Conservation (phyloP, 495 filamentous ascomycete genomes). For the Penicillium coffeae region DNA sequence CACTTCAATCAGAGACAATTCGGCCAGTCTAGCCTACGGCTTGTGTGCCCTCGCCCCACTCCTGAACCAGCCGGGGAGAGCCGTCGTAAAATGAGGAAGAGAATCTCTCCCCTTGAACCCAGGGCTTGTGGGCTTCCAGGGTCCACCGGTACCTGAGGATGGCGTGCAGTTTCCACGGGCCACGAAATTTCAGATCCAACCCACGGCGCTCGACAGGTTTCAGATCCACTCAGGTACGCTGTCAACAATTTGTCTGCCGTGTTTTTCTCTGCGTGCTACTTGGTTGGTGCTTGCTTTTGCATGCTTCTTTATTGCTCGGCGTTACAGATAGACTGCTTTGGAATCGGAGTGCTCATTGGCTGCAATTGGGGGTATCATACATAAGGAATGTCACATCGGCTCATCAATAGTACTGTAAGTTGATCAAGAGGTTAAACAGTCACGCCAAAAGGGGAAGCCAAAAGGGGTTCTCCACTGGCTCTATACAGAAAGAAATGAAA, state of each 20-base stretch:
- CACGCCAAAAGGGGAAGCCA: background rate
- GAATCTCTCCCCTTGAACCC: background rate
- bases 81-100: background rate
- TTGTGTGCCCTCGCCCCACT: background rate
- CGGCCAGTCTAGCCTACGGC: background rate
- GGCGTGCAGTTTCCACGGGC: slow-evolving; percentile 2
- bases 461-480: background rate
- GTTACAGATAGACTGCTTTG: too few species aligned
- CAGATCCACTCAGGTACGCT: slow-evolving; percentile 11
- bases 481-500: background rate
- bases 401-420: too few species aligned
- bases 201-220: slow-evolving; percentile 7
- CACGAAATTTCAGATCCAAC: slow-evolving; percentile 3
- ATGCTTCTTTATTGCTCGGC: too few species aligned
- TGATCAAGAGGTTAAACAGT: too few species aligned
- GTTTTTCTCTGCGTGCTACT: background rate
- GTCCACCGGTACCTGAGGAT: slow-evolving; percentile 11
- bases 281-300: background rate
- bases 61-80: background rate
- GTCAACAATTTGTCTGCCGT: background rate
- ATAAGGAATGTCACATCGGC: background rate
- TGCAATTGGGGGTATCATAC: too few species aligned
- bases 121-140: background rate
- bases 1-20: background rate
- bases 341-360: too few species aligned